Conservation (phyloP, 352 stramenopile genomes). For the Phytophthora cajani region DNA sequence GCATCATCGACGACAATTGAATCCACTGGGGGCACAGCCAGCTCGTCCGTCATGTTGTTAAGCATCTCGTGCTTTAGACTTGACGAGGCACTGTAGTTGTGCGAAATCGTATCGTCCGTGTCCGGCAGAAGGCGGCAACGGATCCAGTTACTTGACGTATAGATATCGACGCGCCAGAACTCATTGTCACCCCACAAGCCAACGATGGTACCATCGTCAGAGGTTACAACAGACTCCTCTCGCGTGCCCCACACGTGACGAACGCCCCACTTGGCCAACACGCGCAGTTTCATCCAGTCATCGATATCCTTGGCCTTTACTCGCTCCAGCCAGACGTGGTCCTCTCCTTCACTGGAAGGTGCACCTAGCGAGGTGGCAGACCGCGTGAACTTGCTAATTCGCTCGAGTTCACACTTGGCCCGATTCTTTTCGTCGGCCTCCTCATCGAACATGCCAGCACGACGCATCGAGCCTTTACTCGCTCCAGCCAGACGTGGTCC, state of each 20-base stretch:
- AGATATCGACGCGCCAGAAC: conserved; percentile 83
- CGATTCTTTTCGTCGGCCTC: conserved; percentile 72
- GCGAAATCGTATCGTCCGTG: conserved; percentile 72
- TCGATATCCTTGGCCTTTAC: conserved; percentile 88
- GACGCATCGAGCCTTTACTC: conserved; percentile 77
- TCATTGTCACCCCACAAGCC: conserved; percentile 63
- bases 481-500: conserved; percentile 78
- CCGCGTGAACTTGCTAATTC: conserved; percentile 71
- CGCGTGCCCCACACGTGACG: conserved; percentile 73
- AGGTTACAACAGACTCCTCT: conserved; percentile 29
- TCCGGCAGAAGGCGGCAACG: conserved; percentile 82
- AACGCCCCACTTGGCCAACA: conserved; percentile 82
- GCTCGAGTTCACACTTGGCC: conserved; percentile 67
- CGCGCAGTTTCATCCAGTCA: conserved; percentile 86
- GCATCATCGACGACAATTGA: conserved; percentile 48
- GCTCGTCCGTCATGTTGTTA: conserved; percentile 42
- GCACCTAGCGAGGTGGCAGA: conserved; percentile 35
- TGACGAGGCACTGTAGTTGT: conserved; percentile 45
- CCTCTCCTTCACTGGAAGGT: conserved; percentile 43
- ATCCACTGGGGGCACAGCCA: conserved; percentile 41
- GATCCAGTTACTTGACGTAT: conserved; percentile 90
- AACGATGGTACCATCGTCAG: conserved; percentile 40
- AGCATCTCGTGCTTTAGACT: conserved; percentile 47
- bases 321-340: conserved; percentile 79
- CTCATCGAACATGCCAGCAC: conserved; percentile 56